Percentiles rank a stretch among this genome's conserved stretches.
Evolutionary conservation across 345 rosid genomes (phyloP).

Genomic region (Psidium guajava): DNA sequence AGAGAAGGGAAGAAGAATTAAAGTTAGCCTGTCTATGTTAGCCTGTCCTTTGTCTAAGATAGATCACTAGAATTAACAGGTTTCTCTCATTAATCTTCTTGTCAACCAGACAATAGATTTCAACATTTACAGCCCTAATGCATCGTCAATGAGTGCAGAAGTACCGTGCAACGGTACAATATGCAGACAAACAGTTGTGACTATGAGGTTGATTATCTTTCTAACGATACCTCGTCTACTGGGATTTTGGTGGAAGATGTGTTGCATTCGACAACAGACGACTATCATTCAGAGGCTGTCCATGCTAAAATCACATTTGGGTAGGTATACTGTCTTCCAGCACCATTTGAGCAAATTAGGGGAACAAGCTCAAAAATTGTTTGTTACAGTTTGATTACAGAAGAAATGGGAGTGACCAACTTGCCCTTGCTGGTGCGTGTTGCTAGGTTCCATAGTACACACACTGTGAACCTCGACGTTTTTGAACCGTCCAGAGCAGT

Average conservation of each 20-base stretch:
- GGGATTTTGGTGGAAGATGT: constrained; percentile 64
- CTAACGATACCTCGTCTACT: constrained; percentile 53
- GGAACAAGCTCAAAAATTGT: neutral
- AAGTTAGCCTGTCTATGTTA: neutral
- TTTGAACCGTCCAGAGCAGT: neutral
- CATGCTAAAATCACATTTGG: constrained; percentile 52
- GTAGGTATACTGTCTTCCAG: constrained; percentile 18
- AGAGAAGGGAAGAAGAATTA: neutral
- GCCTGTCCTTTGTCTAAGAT: neutral
- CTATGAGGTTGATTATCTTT: constrained; percentile 53
- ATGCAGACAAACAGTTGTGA: constrained; percentile 47
- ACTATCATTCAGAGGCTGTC: constrained; percentile 18
- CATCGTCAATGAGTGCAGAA: constrained; percentile 47
- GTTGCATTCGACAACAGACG: constrained; percentile 45
- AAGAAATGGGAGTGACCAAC: neutral
- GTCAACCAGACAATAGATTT: constrained; percentile 32
- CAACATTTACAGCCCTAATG: constrained; percentile 71
- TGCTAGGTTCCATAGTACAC: neutral
- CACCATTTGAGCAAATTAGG: neutral
- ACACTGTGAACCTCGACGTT: neutral
- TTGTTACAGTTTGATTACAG: neutral
- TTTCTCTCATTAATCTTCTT: neutral
- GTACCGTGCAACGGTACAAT: constrained; percentile 47
- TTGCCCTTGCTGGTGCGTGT: neutral
- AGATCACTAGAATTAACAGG: neutral